phyloP scores from a whole-genome alignment of 208 protist genomes.

The Naegleria lovaniensis region DNA sequence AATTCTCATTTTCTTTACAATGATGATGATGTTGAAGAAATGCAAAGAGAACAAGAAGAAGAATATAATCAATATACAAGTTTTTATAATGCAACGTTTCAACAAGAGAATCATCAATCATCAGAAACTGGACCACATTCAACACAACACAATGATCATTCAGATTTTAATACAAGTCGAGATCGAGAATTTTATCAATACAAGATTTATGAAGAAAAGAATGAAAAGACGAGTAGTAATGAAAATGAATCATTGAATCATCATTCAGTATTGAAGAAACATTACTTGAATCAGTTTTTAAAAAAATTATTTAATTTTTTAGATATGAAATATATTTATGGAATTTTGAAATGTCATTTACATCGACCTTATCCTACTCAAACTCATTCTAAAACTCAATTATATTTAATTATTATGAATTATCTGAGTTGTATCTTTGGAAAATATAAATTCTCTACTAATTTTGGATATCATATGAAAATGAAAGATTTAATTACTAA shows the following conservation, averaged over 20 bases:
- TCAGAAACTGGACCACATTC: too few species aligned
- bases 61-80: neutral
- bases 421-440: slow-evolving; percentile 2
- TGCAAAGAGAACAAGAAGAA: slow-evolving; percentile 23
- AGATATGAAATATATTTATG: neutral
- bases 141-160: too few species aligned
- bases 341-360: slow-evolving; percentile 14
- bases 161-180: neutral
- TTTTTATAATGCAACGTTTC: neutral
- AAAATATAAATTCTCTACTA: neutral
- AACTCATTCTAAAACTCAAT: neutral
- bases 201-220: neutral
- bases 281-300: neutral
- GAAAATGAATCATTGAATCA: too few species aligned
- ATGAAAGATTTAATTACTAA: neutral
- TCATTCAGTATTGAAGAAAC: too few species aligned
- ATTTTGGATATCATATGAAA: neutral
- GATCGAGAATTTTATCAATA: neutral
- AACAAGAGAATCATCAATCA: too few species aligned
- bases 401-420: slow-evolving; percentile 6
- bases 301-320: neutral
- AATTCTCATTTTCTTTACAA: neutral
- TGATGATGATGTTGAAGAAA: neutral
- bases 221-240: too few species aligned
- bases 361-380: neutral